Conservation (phyloP, 1,139 yeast species). For the Geotrichum klebahnii region DNA sequence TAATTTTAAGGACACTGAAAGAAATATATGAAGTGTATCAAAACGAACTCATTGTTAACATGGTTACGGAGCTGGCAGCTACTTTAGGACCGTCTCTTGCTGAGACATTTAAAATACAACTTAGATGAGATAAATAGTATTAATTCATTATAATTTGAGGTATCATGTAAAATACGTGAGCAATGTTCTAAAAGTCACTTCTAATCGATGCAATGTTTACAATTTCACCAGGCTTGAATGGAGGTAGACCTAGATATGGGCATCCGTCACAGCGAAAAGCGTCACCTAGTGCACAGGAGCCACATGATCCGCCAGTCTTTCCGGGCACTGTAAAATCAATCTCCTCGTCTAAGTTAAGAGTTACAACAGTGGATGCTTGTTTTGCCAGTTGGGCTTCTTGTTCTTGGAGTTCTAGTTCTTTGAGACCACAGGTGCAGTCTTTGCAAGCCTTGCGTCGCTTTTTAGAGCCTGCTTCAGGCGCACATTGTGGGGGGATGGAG, state of each 20-base stretch:
- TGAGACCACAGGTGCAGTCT: slow-evolving; percentile 95
- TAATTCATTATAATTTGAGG: background rate
- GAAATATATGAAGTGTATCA: background rate
- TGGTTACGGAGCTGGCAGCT: slow-evolving; percentile 6
- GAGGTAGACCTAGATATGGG: slow-evolving; percentile 93
- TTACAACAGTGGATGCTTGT: slow-evolving; percentile 28
- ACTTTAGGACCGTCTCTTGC: slow-evolving; percentile 9
- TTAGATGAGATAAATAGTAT: background rate
- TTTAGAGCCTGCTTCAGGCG: slow-evolving; percentile 47
- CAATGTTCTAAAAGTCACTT: slow-evolving; percentile 12
- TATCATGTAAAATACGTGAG: background rate
- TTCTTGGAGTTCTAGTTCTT: slow-evolving; percentile 55
- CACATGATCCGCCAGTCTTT: slow-evolving; percentile 85
- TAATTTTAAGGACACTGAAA: too few species aligned
- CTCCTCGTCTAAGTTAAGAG: slow-evolving; percentile 42
- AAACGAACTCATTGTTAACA: background rate
- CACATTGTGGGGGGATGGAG: slow-evolving; percentile 43
- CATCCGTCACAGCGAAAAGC: slow-evolving; percentile 98
- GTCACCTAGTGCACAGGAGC: slow-evolving; percentile 93
- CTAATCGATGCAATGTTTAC: slow-evolving; percentile 30
- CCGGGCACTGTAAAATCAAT: slow-evolving; percentile 93
- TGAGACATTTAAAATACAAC: too few species aligned
- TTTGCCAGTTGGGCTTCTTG: slow-evolving; percentile 32
- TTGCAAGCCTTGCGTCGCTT: slow-evolving; percentile 69
- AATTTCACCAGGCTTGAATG: slow-evolving; percentile 93